Base-by-base conservation (phyloP, 768 basidiomycete species). In the Lactarius quietus region DNA sequence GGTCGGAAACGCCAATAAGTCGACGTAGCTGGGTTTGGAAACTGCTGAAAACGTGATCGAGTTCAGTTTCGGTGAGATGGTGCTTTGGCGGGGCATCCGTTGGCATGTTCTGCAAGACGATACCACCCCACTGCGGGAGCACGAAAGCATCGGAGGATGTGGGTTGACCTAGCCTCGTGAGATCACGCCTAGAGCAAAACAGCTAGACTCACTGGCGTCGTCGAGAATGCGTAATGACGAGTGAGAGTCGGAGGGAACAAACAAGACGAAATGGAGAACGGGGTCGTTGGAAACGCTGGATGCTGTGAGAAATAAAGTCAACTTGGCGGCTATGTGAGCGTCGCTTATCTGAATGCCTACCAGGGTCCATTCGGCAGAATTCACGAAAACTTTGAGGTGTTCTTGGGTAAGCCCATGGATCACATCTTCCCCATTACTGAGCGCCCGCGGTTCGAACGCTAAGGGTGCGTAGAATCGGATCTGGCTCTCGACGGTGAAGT, bases 361-460 rank as follows among this genome's bases (percentile, higher is more conserved):
- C 57, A 99, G 73, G 15, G 89, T 90, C 97, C 97, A 99, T 72
- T 95, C 89, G 5, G 95, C 97, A 7, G 93, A 93, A 72, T 99
- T 99, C 48, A 99, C 82, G 72, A 99, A 99, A 0, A 95, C 87
- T 17, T 90, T 94, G 64, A 97, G 81, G 71, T 96, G 87, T 69
- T 95, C 94, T 58, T 86, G 84, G 1, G 84, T 85, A 43, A 98
- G 75, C 0, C 85, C 84, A 74, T 86, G 86, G 10, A 74, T 72
- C 8, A 73, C 76, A 31, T 78, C 72, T 9, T 79, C 76, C 18
- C 73, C 71, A 41, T 71, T 64, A 57, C 68, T 61, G 3, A 83
- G 53, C 6, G 73, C 65, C 8, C 70, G 73, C 10, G 93, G 90
- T 59, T 84, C 80, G 72, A 98, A 93, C 1, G 93, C 88, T 53